Base-by-base conservation (phyloP, 169 alveolate genomes). In the Eimeria maxima region DNA sequence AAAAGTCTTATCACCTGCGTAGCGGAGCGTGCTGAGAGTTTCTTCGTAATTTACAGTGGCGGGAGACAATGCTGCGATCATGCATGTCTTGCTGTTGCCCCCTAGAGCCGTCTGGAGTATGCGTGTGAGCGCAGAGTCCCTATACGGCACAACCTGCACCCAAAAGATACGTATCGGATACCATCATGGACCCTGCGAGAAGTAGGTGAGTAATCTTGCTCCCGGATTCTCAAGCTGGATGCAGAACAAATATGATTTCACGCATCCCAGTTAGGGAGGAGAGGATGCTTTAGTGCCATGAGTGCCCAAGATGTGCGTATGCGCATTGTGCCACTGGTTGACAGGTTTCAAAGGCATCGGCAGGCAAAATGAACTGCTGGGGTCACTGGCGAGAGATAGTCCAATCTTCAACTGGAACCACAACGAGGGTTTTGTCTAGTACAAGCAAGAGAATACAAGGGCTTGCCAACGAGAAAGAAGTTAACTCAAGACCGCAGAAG, bases 71-170 rank as follows among this genome's bases (percentile, higher is more conserved):
- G 99, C 99, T 87, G 99, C 98, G 55, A 98, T 97, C 97, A 98
- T 98, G 33, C 98, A 96, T 38, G 99, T 98, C 96, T 98, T 98
- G 69, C 98, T 96, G 95, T 98, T 98, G 45, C 99, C 99, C 80
- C 99, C 99, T 38, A 98, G 96, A 27, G 99, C 99, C 83, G 98
- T 98, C 97, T 97, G 98, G 74, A 99, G 95, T 81, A 99, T 98
- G 95, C 99, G 97, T n/a, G 99, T 99, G 78, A 99, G 97, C 44
- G 98, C 98, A 33, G 98, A 96, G 93, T 98, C 99, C 95, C 99
- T 97, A 97, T 98, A 98, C 33, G 99, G 99, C 45, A 98, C 98
- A 22, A 98, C 99, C 65, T 95, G 69, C 50, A 27, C 55, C 67
- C 76, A 42, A 53, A 33, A 84, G 53, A 27, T 55, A 84, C 8